Base-by-base conservation (phyloP, 1,284 basidiomycete species). In the Rhizoctonia solani region DNA sequence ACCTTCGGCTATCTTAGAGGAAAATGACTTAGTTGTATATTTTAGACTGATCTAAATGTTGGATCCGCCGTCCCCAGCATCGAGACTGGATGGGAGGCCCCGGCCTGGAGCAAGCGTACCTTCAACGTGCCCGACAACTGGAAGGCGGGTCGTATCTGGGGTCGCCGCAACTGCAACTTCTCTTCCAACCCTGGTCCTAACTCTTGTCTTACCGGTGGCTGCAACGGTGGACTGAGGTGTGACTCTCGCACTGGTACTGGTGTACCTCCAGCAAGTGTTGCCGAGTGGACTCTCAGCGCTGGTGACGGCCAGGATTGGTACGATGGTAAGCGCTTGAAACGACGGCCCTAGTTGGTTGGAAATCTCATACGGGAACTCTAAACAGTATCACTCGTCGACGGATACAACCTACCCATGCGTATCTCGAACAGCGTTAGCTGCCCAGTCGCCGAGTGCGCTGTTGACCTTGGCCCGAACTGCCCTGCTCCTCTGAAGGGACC, bases 1-100 rank as follows among this genome's bases (percentile, higher is more conserved):
- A 8, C 19, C 29, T 19, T 14, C 16, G 16, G n/a, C 3, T 61
- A 4, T 50, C 25, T 32, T 25, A 21, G 14, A 6, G 11, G 25
- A 3, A 3, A 14, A 34, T n/a, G 30, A 50, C 27, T 37, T 41
- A 41, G 39, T 23, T 6, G 25, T 23, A 39, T 29, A 16, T 14
- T 54, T 4, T 21, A 41, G 46, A 41, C 59, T 23, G 23, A 29
- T 21, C 50, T 68, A 32, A 72, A 42, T 66, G 29, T 4, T 5
- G 67, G 66, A 21, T 11, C 54, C 25, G 72, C 74, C 21, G 65
- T 69, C 6, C 77, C 77, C 2, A 59, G 70, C 68, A 72, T 73
- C 21, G 61, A 72, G 4, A 78, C 75, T 13, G 78, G 77, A 9
- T 79, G 77, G 78, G 73, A 76, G 58, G 76, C 76, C 23, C 67